These are phyloP conservation scores for Monilinia polystroma DNA, from an alignment of 2,329 filamentous ascomycete species.

Conservation along the genomic window DNA sequence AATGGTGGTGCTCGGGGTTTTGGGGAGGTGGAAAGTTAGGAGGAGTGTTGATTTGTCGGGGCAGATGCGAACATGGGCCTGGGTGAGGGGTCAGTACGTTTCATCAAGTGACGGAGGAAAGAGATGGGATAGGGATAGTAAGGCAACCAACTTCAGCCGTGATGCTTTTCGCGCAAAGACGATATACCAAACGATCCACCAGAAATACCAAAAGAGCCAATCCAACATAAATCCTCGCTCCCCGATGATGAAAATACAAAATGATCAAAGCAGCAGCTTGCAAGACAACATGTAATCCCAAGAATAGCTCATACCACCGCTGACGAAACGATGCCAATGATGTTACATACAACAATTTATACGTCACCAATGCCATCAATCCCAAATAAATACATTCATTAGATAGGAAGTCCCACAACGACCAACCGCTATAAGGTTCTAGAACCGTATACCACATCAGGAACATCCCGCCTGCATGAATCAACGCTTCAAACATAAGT, in stretches of 20 bases:
- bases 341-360: slow-evolving; percentile 61
- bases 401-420: slow-evolving; percentile 51
- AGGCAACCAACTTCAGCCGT: slow-evolving; percentile 46
- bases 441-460: slow-evolving; percentile 54
- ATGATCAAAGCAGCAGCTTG: slow-evolving; percentile 56
- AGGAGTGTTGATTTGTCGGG: slow-evolving; percentile 57
- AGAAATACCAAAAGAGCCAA: slow-evolving; percentile 40
- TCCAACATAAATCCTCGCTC: slow-evolving; percentile 52
- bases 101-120: not conserved
- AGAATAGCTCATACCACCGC: slow-evolving; percentile 62
- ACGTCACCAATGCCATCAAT: slow-evolving; percentile 54
- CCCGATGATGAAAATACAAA: slow-evolving; percentile 59
- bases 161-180: slow-evolving; percentile 52
- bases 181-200: slow-evolving; percentile 48
- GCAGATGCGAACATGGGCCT: slow-evolving; percentile 48
- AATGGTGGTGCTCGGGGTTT: slow-evolving; percentile 16
- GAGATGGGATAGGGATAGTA: not conserved
- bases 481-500: slow-evolving; percentile 57
- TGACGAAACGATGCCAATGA: slow-evolving; percentile 59
- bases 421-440: slow-evolving; percentile 50
- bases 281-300: slow-evolving; percentile 57
- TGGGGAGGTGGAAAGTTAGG: slow-evolving; percentile 39
- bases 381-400: slow-evolving; percentile 54
- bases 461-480: slow-evolving; percentile 57
- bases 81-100: not conserved